Percentiles rank a stretch among this genome's conserved stretches.
These are phyloP conservation scores for Hymenoscyphus scutula DNA, from an alignment of 2,329 filamentous ascomycete genomes.

Conservation along the genomic window DNA sequence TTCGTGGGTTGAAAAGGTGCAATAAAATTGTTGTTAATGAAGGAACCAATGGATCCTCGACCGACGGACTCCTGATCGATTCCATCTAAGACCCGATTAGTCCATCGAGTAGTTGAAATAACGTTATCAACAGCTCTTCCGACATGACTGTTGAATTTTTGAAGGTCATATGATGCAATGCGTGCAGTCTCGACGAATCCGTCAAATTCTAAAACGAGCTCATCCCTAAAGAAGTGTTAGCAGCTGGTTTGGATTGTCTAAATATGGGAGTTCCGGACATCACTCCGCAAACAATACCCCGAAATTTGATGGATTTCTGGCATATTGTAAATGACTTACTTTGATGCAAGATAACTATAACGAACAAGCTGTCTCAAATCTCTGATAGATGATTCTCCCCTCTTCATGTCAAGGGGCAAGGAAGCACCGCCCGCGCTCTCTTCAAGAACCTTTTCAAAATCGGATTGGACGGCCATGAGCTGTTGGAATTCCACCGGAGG, in stretches of 20 bases:
- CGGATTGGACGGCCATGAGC: constrained; percentile 70
- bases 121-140: constrained; percentile 72
- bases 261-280: background rate
- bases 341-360: constrained; percentile 64
- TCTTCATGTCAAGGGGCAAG: constrained; percentile 76
- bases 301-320: background rate
- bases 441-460: constrained; percentile 73
- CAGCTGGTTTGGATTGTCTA: background rate
- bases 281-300: background rate
- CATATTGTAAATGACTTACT: constrained; percentile 29
- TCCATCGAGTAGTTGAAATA: constrained; percentile 74
- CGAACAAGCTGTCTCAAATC: constrained; percentile 71
- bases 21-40: constrained; percentile 47
- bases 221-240: constrained; percentile 47
- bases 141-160: constrained; percentile 74
- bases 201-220: constrained; percentile 73
- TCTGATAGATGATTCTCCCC: constrained; percentile 69
- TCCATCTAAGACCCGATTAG: constrained; percentile 48
- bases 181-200: constrained; percentile 70
- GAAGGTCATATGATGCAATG: constrained; percentile 63
- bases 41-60: constrained; percentile 38
- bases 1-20: constrained; percentile 62
- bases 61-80: constrained; percentile 32
- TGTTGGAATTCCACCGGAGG: constrained; percentile 63
- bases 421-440: constrained; percentile 63